Conservation (phyloP, 768 basidiomycete species). For the Tulasnella sp. region DNA sequence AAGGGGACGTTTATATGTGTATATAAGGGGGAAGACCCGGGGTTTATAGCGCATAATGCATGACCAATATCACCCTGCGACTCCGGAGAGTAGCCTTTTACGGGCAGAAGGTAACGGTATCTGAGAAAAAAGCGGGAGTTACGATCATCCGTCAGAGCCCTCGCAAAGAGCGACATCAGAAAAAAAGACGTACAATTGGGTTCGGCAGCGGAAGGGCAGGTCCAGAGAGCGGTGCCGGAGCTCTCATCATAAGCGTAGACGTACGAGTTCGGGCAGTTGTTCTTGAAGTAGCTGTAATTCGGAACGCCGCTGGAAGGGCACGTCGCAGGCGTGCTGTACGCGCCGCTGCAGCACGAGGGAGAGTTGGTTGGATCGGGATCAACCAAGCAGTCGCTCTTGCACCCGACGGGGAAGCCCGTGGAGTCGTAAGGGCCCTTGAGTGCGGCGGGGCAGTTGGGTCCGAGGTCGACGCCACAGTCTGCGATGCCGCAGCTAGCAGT, state of each 20-base stretch:
- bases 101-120: conserved; percentile 18
- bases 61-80: too few species aligned
- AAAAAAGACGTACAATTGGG: conserved; percentile 15
- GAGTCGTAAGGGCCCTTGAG: conserved; percentile 14
- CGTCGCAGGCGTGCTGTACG: conserved; percentile 19
- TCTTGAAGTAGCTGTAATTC: conserved; percentile 20
- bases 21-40: too few species aligned
- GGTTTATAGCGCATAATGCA: too few species aligned
- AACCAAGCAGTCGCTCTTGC: conserved; percentile 21
- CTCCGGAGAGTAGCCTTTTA: too few species aligned
- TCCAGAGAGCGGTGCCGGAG: conserved; percentile 18
- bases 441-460: not conserved
- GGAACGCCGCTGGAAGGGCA: conserved; percentile 18
- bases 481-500: not conserved
- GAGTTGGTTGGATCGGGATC: conserved; percentile 19
- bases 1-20: too few species aligned
- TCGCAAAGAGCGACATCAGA: not conserved
- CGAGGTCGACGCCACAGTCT: conserved; percentile 4
- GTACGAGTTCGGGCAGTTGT: conserved; percentile 16
- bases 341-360: conserved; percentile 21
- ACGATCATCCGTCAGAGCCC: not conserved
- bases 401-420: conserved; percentile 21
- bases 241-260: conserved; percentile 20
- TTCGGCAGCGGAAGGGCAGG: not conserved
- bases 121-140: not conserved